phyloP scores from a whole-genome alignment of 805 yeast species.

The Brettanomyces custersianus region DNA sequence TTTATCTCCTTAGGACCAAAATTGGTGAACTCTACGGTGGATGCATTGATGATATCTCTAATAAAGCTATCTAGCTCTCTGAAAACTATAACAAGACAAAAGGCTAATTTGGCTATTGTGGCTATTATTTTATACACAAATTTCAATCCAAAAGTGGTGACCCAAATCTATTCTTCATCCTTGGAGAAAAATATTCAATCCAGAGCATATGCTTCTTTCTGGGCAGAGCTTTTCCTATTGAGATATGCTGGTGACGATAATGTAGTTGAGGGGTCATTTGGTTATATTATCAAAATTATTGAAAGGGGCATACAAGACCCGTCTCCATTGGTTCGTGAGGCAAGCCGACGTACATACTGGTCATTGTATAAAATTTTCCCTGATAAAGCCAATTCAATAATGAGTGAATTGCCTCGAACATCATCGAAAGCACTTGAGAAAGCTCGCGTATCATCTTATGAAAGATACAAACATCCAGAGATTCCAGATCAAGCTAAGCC shows the following conservation, averaged over 20 bases:
- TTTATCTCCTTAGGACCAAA: constrained; percentile 30
- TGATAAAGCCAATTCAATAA: constrained; percentile 32
- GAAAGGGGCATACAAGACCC: constrained; percentile 67
- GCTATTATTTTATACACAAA: constrained; percentile 49
- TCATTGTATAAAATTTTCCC: constrained; percentile 48
- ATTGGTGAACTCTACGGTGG: constrained; percentile 39
- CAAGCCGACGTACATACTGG: constrained; percentile 73
- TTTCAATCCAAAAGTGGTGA: constrained; percentile 41
- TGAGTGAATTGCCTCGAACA: constrained; percentile 32
- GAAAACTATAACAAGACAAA: constrained; percentile 53
- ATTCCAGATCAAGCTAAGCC: not conserved
- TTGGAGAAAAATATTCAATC: constrained; percentile 68
- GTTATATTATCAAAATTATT: constrained; percentile 40
- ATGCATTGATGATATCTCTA: constrained; percentile 37
- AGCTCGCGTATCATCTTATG: too few species aligned
- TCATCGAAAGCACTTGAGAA: constrained; percentile 51
- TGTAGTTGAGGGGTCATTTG: constrained; percentile 27
- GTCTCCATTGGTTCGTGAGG: constrained; percentile 68
- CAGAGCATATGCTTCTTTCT: constrained; percentile 55
- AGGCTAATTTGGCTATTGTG: constrained; percentile 46
- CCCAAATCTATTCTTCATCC: constrained; percentile 40
- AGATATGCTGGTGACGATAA: constrained; percentile 33
- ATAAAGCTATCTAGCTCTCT: constrained; percentile 49
- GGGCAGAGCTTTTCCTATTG: constrained; percentile 57
- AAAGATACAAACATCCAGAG: not conserved